Conservation (phyloP, 2,329 filamentous ascomycete species). For the Phialophora chinensis region DNA sequence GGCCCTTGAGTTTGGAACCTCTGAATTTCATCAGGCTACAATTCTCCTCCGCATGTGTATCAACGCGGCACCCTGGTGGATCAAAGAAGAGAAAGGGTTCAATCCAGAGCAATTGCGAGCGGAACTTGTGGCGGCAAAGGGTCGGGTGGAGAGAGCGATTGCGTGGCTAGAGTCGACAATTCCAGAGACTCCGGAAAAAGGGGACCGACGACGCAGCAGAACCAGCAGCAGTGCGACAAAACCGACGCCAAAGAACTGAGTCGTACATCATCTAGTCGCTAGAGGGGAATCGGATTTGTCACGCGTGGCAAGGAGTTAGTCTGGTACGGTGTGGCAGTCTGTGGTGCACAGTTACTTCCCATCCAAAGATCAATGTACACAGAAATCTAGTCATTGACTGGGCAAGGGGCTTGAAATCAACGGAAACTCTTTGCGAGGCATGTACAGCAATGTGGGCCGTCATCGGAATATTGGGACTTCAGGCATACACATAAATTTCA, state of each 20-base stretch:
- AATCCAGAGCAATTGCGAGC: slow-evolving; percentile 18
- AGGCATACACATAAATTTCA: slow-evolving; percentile 1
- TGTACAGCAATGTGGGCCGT: slow-evolving; percentile 3
- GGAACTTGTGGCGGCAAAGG: slow-evolving; percentile 22
- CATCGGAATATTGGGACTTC: background rate
- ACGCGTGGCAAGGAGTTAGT: background rate
- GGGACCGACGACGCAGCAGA: slow-evolving; percentile 11
- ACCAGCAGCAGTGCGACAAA: slow-evolving; percentile 8
- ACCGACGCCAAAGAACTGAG: background rate
- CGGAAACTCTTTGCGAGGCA: background rate
- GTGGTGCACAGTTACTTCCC: slow-evolving; percentile 4
- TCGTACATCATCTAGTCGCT: background rate
- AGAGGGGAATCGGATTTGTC: background rate
- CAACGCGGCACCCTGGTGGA: slow-evolving; percentile 36
- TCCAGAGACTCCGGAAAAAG: slow-evolving; percentile 6
- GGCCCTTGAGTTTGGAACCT: slow-evolving; percentile 25
- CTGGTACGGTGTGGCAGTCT: background rate
- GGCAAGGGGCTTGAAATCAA: background rate
- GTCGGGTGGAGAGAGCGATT: slow-evolving; percentile 24
- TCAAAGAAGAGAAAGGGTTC: slow-evolving; percentile 26
- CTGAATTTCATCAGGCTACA: slow-evolving; percentile 28
- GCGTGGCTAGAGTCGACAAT: slow-evolving; percentile 22
- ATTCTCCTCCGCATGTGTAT: slow-evolving; percentile 29
- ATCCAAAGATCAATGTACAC: slow-evolving; percentile 16
- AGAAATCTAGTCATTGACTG: slow-evolving; percentile 10